These are phyloP conservation scores for Rheum nobile DNA, from an alignment of 148 eudicot genomes.

Conservation along the genomic window DNA sequence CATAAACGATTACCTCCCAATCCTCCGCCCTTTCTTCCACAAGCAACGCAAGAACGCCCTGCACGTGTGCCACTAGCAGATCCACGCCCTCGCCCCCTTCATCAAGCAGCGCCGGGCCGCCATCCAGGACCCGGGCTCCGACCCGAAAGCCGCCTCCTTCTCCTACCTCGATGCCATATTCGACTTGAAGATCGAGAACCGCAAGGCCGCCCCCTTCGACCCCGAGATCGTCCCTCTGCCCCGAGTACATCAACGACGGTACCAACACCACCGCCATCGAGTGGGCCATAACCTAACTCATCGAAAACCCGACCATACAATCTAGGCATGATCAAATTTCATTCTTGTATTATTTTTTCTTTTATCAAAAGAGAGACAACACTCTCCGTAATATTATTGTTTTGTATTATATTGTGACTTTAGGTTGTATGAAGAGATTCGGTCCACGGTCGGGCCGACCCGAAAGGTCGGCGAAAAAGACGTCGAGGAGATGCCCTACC, in stretches of 20 bases:
- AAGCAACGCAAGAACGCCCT: constrained; percentile 50
- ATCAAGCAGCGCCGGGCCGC: constrained; percentile 46
- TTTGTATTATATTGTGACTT: too few species aligned
- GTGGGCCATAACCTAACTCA: constrained; percentile 73
- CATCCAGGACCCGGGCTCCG: constrained; percentile 31
- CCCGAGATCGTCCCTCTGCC: constrained; percentile 75
- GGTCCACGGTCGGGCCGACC: constrained; percentile 28
- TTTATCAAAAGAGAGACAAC: too few species aligned
- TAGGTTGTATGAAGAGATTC: constrained; percentile 50
- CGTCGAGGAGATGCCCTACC: constrained; percentile 46
- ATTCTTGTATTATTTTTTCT: too few species aligned
- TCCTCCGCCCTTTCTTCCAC: constrained; percentile 56
- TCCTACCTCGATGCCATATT: constrained; percentile 79
- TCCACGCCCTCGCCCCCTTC: constrained; percentile 42
- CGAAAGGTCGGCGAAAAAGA: constrained; percentile 51
- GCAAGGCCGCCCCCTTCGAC: constrained; percentile 40
- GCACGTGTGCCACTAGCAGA: constrained; percentile 53
- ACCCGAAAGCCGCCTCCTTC: constrained; percentile 36
- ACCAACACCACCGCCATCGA: constrained; percentile 88
- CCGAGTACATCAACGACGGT: constrained; percentile 85
- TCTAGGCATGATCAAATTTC: background rate
- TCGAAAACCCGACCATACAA: constrained; percentile 59
- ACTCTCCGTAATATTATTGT: too few species aligned
- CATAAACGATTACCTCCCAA: constrained; percentile 64
- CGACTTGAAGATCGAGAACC: constrained; percentile 53